phyloP scores from a whole-genome alignment of 805 yeast genomes.

The Sporopachydermia lactativora region DNA sequence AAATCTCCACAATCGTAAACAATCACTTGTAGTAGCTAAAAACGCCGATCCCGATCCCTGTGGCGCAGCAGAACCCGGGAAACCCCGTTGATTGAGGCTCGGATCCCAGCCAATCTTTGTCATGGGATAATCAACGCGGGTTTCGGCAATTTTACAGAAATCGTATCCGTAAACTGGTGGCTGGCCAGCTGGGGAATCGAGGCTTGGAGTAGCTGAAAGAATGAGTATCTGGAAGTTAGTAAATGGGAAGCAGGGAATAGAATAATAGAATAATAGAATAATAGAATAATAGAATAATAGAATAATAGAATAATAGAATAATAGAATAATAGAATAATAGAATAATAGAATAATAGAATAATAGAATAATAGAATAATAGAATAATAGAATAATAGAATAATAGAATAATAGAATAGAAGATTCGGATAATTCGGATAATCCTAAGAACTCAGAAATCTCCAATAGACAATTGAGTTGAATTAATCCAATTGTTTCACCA shows the following conservation, averaged over 20 bases:
- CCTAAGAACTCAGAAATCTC: too few relatives aligned
- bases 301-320: too few relatives aligned
- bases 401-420: too few relatives aligned
- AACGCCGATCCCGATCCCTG: constrained; percentile 16
- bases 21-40: constrained; percentile 60
- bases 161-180: constrained; percentile 21
- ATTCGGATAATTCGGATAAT: too few relatives aligned
- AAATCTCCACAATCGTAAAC: constrained; percentile 47
- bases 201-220: constrained; percentile 7
- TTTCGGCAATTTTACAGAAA: constrained; percentile 35
- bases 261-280: not conserved
- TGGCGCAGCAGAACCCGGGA: constrained; percentile 18
- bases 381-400: too few relatives aligned
- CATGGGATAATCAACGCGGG: constrained; percentile 47
- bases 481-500: too few relatives aligned
- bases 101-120: constrained; percentile 70
- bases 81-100: constrained; percentile 13
- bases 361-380: too few relatives aligned
- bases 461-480: too few relatives aligned
- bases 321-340: too few relatives aligned
- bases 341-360: too few relatives aligned
- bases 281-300: too few relatives aligned
- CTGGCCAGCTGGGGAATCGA: constrained; percentile 2
- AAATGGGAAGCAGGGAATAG: constrained; percentile 5
- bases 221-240: constrained; percentile 15